phyloP scores from a whole-genome alignment of 208 protist genomes.

The Vickermania ingenoplastis region DNA sequence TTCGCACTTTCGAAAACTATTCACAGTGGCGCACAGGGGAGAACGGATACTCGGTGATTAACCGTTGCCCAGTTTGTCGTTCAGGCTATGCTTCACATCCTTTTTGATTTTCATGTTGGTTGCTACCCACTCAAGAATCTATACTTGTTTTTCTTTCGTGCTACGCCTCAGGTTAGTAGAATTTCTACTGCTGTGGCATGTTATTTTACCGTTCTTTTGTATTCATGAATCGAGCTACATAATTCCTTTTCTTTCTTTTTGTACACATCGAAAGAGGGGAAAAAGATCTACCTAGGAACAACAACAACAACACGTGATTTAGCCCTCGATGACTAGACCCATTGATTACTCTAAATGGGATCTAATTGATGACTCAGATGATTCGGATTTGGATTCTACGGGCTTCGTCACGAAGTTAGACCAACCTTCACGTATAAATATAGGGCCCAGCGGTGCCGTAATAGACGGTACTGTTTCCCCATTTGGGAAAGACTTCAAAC shows the following conservation, averaged over 20 bases:
- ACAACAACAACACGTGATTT: too few relatives aligned
- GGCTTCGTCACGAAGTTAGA: conserved; percentile 42
- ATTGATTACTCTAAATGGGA: conserved; percentile 87
- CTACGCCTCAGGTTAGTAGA: too few relatives aligned
- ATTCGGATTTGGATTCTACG: background rate
- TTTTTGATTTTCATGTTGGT: conserved; percentile 19
- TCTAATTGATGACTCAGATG: conserved; percentile 23
- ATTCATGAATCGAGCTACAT: too few relatives aligned
- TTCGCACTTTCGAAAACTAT: conserved; percentile 65
- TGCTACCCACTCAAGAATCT: background rate
- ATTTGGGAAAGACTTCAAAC: conserved; percentile 12
- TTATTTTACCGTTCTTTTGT: too few relatives aligned
- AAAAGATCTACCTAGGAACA: too few relatives aligned
- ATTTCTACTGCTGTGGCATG: too few relatives aligned
- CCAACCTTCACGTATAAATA: conserved; percentile 48
- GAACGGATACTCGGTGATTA: background rate
- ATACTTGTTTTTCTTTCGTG: background rate
- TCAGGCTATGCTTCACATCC: conserved; percentile 59
- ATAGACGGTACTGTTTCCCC: conserved; percentile 36
- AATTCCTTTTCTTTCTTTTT: too few relatives aligned
- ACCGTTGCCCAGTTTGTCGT: conserved; percentile 72
- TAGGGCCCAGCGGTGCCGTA: conserved; percentile 48
- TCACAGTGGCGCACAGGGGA: conserved; percentile 34
- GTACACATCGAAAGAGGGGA: too few relatives aligned
- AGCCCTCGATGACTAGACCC: conserved; percentile 4